Evolutionary conservation across 306 rosid species (phyloP).

Genomic region (Fragaria nilgerrensis): DNA sequence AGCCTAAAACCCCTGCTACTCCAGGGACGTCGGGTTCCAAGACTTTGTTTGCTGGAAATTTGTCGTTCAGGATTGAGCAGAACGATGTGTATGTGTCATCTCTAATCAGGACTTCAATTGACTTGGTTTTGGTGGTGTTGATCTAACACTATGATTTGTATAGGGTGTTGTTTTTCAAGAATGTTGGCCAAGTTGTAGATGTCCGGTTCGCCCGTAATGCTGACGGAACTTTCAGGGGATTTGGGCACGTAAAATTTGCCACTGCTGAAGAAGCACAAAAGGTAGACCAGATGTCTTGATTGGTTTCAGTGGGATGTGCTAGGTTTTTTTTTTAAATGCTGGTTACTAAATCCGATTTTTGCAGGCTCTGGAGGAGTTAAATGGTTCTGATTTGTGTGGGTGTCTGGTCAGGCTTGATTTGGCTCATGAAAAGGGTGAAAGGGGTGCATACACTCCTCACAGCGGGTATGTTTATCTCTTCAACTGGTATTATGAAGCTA

Average conservation of each 20-base stretch:
- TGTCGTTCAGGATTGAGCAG: constrained; percentile 44
- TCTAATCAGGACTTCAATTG: no score
- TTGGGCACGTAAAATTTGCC: constrained; percentile 81
- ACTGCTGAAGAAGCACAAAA: constrained; percentile 55
- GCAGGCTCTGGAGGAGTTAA: constrained; percentile 55
- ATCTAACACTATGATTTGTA: constrained; percentile 13
- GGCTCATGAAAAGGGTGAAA: constrained; percentile 43
- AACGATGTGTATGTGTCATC: constrained; percentile 59
- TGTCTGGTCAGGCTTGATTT: background rate
- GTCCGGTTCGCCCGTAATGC: constrained; percentile 52
- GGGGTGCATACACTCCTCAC: constrained; percentile 62
- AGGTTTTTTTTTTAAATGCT: background rate
- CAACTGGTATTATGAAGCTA: background rate
- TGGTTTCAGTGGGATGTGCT: background rate
- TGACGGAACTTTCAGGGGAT: constrained; percentile 63
- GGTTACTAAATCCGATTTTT: background rate
- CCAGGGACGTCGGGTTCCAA: constrained; percentile 38
- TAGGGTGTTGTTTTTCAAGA: constrained; percentile 72
- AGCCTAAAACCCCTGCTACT: constrained; percentile 70
- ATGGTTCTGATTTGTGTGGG: constrained; percentile 39
- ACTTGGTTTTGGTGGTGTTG: background rate
- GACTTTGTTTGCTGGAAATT: constrained; percentile 74
- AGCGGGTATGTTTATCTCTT: constrained; percentile 30
- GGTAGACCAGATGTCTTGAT: constrained; percentile 25
- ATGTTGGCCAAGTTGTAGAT: constrained; percentile 59